phyloP scores from a whole-genome alignment of 371 early-diverging fungal genomes.

The Apophysomyces elegans region DNA sequence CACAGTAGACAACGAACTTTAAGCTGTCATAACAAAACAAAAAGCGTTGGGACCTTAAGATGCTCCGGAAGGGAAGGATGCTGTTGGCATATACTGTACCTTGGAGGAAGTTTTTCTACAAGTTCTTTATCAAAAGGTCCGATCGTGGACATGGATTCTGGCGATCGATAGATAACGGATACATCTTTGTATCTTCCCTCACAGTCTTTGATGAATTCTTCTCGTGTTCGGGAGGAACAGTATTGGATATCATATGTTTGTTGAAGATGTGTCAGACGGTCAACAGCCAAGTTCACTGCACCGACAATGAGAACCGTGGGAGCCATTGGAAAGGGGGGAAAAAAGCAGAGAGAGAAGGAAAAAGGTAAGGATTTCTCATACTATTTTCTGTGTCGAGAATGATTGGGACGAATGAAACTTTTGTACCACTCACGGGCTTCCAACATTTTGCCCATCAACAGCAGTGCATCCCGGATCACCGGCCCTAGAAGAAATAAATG shows the following conservation, averaged over 20 bases:
- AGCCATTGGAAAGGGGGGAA: background rate
- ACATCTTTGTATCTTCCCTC: slow-evolving; percentile 37
- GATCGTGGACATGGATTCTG: slow-evolving; percentile 24
- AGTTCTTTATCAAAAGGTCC: slow-evolving; percentile 44
- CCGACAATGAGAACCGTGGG: slow-evolving; percentile 38
- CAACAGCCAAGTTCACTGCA: slow-evolving; percentile 34
- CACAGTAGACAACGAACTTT: slow-evolving; percentile 38
- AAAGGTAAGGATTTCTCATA: too few relatives aligned
- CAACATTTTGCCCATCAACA: too few relatives aligned
- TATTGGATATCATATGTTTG: slow-evolving; percentile 30
- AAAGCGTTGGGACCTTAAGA: too few relatives aligned
- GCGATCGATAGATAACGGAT: slow-evolving; percentile 28
- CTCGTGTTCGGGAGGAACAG: slow-evolving; percentile 32
- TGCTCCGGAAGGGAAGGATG: too few relatives aligned
- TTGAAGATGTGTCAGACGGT: slow-evolving; percentile 29
- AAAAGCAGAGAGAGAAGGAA: background rate
- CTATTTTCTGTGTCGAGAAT: too few relatives aligned
- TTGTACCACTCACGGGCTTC: too few relatives aligned
- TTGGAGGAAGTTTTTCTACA: slow-evolving; percentile 32
- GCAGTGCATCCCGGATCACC: too few relatives aligned
- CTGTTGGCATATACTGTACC: slow-evolving; percentile 7
- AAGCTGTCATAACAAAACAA: slow-evolving; percentile 14
- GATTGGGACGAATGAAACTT: too few relatives aligned
- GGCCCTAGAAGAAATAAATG: too few relatives aligned
- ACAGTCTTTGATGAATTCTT: slow-evolving; percentile 46